Evolutionary conservation across 768 basidiomycete species (phyloP).

Genomic region (Glaciozyma antarctica): DNA sequence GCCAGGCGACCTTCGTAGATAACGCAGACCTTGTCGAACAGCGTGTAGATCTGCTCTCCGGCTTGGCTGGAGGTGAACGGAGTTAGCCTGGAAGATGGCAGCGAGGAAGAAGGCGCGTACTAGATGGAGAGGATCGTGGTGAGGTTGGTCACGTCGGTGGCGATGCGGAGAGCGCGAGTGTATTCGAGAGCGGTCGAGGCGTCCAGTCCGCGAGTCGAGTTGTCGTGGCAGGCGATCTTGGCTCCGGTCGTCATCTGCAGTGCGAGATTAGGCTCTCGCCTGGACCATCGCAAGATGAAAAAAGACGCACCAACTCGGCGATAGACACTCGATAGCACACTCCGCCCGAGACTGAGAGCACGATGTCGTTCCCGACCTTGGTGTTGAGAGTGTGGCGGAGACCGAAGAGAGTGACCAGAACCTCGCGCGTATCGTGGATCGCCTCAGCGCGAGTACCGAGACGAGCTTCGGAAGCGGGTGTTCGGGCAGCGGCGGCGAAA

Average conservation of each 20-base stretch:
- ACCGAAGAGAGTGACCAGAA: slow-evolving; percentile 58
- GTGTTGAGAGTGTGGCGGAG: slow-evolving; percentile 63
- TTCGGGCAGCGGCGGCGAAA: slow-evolving; percentile 48
- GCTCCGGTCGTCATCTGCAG: slow-evolving; percentile 1
- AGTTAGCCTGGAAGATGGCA: neutral
- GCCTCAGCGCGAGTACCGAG: slow-evolving; percentile 41
- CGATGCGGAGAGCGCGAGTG: slow-evolving; percentile 60
- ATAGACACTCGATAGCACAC: slow-evolving; percentile 46
- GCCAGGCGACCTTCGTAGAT: slow-evolving; percentile 62
- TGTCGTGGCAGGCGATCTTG: slow-evolving; percentile 43
- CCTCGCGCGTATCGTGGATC: slow-evolving; percentile 40
- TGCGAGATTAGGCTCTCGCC: neutral
- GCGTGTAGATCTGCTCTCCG: slow-evolving; percentile 39
- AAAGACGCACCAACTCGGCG: slow-evolving; percentile 38
- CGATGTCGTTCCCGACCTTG: slow-evolving; percentile 63
- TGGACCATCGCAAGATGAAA: neutral
- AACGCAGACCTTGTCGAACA: slow-evolving; percentile 75
- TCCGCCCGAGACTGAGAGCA: slow-evolving; percentile 49
- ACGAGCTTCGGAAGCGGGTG: slow-evolving; percentile 44
- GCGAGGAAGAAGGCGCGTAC: slow-evolving; percentile 47
- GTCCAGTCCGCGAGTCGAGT: slow-evolving; percentile 68
- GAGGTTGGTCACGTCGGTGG: slow-evolving; percentile 63
- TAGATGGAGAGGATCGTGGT: slow-evolving; percentile 39
- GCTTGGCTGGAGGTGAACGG: neutral
- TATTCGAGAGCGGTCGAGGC: slow-evolving; percentile 76